phyloP scores from a whole-genome alignment of 495 filamentous ascomycete genomes.

The Umbilicaria muhlenbergii region DNA sequence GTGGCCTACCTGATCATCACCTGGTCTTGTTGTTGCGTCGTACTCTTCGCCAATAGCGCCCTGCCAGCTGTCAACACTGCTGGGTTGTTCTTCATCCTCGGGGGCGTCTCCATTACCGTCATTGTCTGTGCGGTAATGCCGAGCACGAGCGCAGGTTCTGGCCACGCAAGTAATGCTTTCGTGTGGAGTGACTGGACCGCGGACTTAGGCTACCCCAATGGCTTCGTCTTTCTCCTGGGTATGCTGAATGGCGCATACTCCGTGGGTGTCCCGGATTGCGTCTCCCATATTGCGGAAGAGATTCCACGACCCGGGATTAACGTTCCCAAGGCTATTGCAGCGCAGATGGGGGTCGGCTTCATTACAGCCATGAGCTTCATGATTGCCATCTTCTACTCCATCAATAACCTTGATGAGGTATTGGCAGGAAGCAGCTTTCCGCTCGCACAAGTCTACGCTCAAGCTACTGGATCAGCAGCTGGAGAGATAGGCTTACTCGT shows the following conservation, averaged over 20 bases:
- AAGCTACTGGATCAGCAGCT: constrained; percentile 52
- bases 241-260: constrained; percentile 79
- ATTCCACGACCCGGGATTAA: constrained; percentile 40
- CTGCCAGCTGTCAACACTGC: constrained; percentile 51
- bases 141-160: constrained; percentile 17
- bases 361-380: constrained; percentile 32
- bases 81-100: constrained; percentile 53
- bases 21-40: constrained; percentile 46
- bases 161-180: constrained; percentile 37
- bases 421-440: constrained; percentile 41
- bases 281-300: constrained; percentile 73
- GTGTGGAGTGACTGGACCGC: constrained; percentile 55
- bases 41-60: constrained; percentile 53
- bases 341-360: constrained; percentile 34
- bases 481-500: constrained; percentile 44
- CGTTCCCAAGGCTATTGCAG: constrained; percentile 34
- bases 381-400: constrained; percentile 37
- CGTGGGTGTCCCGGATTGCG: constrained; percentile 63
- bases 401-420: constrained; percentile 26
- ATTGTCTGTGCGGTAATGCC: constrained; percentile 68
- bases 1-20: constrained; percentile 49
- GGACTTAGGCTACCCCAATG: constrained; percentile 50
- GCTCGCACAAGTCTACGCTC: constrained; percentile 60
- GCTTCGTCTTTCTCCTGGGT: constrained; percentile 64
- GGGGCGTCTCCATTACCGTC: constrained; percentile 54